Percentiles rank a stretch among this genome's conserved stretches.
These are phyloP conservation scores for Aspergillus phoenicis DNA, from an alignment of 2,329 filamentous ascomycete species.

Conservation along the genomic window DNA sequence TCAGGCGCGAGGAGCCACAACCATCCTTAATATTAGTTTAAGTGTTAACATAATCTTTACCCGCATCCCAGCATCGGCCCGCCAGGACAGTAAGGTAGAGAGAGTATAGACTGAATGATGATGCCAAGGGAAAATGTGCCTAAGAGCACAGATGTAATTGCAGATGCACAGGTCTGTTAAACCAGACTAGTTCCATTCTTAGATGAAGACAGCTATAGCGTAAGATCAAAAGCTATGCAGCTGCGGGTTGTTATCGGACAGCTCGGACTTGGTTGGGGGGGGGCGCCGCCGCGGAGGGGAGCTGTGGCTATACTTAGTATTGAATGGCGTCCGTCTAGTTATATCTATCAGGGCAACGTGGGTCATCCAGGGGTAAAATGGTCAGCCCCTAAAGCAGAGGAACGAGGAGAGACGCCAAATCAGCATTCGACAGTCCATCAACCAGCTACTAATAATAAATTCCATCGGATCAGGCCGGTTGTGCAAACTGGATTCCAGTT, in stretches of 20 bases:
- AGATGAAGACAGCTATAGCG: not conserved
- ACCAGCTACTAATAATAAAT: not conserved
- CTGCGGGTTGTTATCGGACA: slow-evolving; percentile 1
- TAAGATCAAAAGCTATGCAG: not conserved
- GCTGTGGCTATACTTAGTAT: slow-evolving; percentile 1
- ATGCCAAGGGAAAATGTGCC: not conserved
- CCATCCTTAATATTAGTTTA: not conserved
- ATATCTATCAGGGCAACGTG: slow-evolving; percentile 9
- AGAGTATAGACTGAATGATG: not conserved
- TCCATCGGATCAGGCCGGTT: not conserved
- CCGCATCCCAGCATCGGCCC: not conserved
- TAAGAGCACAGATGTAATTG: not conserved
- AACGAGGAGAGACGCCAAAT: not conserved
- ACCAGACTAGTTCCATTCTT: not conserved
- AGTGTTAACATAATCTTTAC: not conserved
- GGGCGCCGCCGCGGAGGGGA: not conserved
- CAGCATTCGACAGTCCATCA: not conserved
- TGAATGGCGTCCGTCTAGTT: not conserved
- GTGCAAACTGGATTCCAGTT: not conserved
- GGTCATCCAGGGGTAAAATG: slow-evolving; percentile 20
- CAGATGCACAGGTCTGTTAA: not conserved
- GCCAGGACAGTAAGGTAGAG: not conserved
- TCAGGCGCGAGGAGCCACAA: not conserved
- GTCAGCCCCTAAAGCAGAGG: not conserved
- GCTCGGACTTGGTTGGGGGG: not conserved